Conservation (phyloP, 345 rosid species). For the Euphorbia tirucalli region DNA sequence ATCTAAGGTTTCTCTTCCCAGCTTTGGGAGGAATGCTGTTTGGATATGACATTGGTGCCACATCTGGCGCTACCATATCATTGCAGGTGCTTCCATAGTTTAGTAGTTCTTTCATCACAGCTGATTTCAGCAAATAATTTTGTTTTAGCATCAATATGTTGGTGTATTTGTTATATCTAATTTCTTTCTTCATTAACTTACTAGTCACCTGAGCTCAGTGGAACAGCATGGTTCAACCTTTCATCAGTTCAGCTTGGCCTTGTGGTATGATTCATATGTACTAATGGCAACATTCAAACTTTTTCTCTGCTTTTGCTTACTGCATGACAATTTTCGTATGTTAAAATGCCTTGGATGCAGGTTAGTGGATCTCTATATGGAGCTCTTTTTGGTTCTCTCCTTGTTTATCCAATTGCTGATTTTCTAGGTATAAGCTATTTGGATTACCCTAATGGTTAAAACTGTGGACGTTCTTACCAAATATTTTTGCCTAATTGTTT, state of each 20-base stretch:
- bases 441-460: neutral
- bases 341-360: conserved; percentile 38
- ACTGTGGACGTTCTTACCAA: conserved; percentile 1
- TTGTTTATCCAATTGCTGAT: conserved; percentile 83
- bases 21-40: conserved; percentile 87
- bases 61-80: conserved; percentile 86
- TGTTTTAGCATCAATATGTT: neutral
- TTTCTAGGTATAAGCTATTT: conserved; percentile 59
- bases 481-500: conserved; percentile 16
- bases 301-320: conserved; percentile 11
- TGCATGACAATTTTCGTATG: neutral
- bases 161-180: conserved; percentile 14
- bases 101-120: conserved; percentile 1
- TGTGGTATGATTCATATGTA: conserved; percentile 56
- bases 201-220: conserved; percentile 82
- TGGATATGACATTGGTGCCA: conserved; percentile 98
- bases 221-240: conserved; percentile 84
- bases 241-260: conserved; percentile 90
- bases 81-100: conserved; percentile 53
- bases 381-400: conserved; percentile 84
- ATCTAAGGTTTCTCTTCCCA: conserved; percentile 79
- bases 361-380: conserved; percentile 98
- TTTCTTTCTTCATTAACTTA: conserved; percentile 18
- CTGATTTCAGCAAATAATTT: neutral
- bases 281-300: neutral